Percentiles rank a stretch among this genome's conserved stretches.
phyloP scores from a whole-genome alignment of 345 rosid species.

The Corchorus capsularis region DNA sequence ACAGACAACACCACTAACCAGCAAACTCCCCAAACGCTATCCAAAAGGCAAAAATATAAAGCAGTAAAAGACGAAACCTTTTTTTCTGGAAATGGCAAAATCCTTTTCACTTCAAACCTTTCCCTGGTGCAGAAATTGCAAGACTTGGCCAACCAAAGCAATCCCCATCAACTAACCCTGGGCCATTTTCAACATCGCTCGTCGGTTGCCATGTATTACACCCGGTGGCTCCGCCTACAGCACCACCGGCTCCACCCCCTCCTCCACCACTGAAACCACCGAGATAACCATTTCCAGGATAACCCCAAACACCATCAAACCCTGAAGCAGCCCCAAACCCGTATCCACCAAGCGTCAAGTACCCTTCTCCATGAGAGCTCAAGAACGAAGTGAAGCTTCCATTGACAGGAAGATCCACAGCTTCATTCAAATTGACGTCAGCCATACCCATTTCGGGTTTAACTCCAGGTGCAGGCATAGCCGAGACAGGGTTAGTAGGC shows the following conservation, averaged over 20 bases:
- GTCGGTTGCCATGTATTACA: conserved; percentile 44
- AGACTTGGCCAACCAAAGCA: conserved; percentile 56
- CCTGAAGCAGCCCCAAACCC: conserved; percentile 31
- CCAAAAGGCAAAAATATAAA: not conserved
- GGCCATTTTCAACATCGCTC: conserved; percentile 31
- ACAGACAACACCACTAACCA: conserved; percentile 5
- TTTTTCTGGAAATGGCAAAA: not conserved
- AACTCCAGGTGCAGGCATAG: conserved; percentile 16
- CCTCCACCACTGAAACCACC: conserved; percentile 17
- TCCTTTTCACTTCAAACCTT: conserved; percentile 41
- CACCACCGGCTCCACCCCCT: conserved; percentile 14
- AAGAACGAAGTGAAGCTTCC: conserved; percentile 28
- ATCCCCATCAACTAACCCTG: conserved; percentile 41
- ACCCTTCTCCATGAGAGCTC: conserved; percentile 29
- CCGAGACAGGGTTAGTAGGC: conserved; percentile 23
- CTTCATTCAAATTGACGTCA: conserved; percentile 35
- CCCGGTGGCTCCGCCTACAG: conserved; percentile 19
- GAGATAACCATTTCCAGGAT: conserved; percentile 34
- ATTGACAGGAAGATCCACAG: conserved; percentile 16
- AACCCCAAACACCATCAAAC: conserved; percentile 44
- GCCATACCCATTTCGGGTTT: conserved; percentile 22
- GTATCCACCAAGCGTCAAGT: conserved; percentile 28
- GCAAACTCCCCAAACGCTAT: not conserved
- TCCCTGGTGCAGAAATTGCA: conserved; percentile 51
- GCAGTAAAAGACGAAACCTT: conserved; percentile 5